Conservation (phyloP, 2,329 filamentous ascomycete genomes). For the Myriosclerotinia duriaeana region DNA sequence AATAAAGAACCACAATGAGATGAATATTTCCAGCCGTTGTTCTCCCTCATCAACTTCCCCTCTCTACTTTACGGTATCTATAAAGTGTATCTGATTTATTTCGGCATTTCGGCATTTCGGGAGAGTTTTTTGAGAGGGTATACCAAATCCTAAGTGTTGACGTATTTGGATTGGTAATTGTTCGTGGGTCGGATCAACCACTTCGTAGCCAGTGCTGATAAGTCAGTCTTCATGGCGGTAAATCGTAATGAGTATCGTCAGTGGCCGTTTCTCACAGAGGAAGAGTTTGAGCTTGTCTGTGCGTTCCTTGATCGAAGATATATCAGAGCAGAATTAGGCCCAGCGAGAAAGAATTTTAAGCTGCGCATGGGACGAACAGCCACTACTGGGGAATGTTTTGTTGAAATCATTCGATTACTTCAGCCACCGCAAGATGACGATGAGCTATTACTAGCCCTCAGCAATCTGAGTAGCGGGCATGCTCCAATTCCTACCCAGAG, state of each 20-base stretch:
- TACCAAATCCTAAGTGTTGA: background rate
- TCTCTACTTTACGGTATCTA: background rate
- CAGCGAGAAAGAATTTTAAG: constrained; percentile 55
- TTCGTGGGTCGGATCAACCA: background rate
- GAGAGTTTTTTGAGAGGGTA: background rate
- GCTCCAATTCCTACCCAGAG: constrained; percentile 22
- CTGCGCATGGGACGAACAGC: constrained; percentile 47
- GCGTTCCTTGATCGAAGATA: constrained; percentile 61
- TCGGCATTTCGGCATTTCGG: too few relatives aligned
- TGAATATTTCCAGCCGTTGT: too few relatives aligned
- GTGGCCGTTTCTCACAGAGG: constrained; percentile 60
- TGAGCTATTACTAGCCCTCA: constrained; percentile 36
- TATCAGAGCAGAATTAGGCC: constrained; percentile 57
- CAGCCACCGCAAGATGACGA: constrained; percentile 35
- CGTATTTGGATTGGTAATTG: background rate
- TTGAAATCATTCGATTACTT: constrained; percentile 39
- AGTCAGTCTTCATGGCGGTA: constrained; percentile 28
- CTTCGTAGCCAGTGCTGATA: constrained; percentile 17
- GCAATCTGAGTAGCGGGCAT: constrained; percentile 29
- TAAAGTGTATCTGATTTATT: background rate
- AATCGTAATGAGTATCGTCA: constrained; percentile 44
- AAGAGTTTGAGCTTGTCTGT: constrained; percentile 66
- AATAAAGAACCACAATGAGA: background rate
- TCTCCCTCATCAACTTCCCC: too few relatives aligned
- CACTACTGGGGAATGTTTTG: constrained; percentile 36